These are phyloP conservation scores for Peltaster fructicola DNA, from an alignment of 2,329 filamentous ascomycete species.

Conservation along the genomic window DNA sequence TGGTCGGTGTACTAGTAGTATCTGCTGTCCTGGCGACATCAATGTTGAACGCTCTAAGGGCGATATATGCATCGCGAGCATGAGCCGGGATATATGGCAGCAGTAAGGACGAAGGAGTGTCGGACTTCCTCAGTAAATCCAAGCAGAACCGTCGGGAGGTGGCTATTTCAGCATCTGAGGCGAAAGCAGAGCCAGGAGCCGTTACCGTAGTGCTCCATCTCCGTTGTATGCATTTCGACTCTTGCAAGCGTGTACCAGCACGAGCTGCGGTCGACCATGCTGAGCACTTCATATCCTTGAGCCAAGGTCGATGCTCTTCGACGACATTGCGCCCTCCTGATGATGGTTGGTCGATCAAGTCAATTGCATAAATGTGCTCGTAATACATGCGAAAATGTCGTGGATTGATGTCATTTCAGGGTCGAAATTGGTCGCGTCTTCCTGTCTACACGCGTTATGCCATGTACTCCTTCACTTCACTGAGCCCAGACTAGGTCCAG, in stretches of 20 bases:
- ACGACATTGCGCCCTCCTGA: too few species aligned
- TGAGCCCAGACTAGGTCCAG: background rate
- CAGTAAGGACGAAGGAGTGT: constrained; percentile 74
- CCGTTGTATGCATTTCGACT: too few species aligned
- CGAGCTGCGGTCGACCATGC: too few species aligned
- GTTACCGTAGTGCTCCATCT: too few species aligned
- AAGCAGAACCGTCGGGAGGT: constrained; percentile 40
- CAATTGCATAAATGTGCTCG: constrained; percentile 8
- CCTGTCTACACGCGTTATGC: constrained; percentile 1
- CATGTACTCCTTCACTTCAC: constrained; percentile 3
- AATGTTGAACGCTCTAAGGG: constrained; percentile 80
- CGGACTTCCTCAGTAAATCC: constrained; percentile 53
- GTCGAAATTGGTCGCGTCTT: constrained; percentile 3
- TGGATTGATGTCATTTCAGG: constrained; percentile 1
- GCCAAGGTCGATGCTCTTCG: too few species aligned
- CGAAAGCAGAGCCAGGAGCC: constrained; percentile 7
- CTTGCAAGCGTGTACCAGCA: too few species aligned
- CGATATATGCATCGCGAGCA: constrained; percentile 68
- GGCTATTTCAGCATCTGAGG: constrained; percentile 28
- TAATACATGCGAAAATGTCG: constrained; percentile 1
- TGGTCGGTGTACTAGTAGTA: constrained; percentile 68
- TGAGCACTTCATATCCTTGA: too few species aligned
- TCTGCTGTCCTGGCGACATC: constrained; percentile 83
- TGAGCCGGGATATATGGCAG: constrained; percentile 65
- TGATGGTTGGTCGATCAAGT: constrained; percentile 11